Percentiles rank a stretch among this genome's conserved stretches.
Evolutionary conservation across 176 grass and related monocot species (phyloP).

Genomic region (Musa beccarii): DNA sequence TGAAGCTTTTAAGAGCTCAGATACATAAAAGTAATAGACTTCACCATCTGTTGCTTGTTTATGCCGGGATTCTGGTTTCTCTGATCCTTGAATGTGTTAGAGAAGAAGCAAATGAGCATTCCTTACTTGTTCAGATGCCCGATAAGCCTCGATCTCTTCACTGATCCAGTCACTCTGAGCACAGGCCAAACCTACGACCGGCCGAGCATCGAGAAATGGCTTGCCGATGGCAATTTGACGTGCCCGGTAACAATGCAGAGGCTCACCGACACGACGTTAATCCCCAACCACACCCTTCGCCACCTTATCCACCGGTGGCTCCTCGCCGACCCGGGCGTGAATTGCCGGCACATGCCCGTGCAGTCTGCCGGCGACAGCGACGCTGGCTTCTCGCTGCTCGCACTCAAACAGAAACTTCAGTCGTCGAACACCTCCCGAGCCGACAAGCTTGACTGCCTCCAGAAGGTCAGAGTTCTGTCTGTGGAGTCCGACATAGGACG

Average conservation of each 20-base stretch:
- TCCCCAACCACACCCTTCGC: slow-evolving; percentile 83
- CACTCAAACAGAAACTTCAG: slow-evolving; percentile 40
- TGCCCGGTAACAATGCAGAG: slow-evolving; percentile 97
- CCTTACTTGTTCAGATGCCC: slow-evolving; percentile 88
- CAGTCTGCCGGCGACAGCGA: neutral
- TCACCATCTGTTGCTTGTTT: neutral
- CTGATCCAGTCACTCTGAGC: slow-evolving; percentile 79
- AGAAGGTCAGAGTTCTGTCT: slow-evolving; percentile 39
- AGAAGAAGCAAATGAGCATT: slow-evolving; percentile 50
- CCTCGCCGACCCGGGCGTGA: slow-evolving; percentile 23
- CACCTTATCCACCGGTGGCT: slow-evolving; percentile 77
- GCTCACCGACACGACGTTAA: slow-evolving; percentile 51
- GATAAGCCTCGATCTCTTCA: slow-evolving; percentile 94
- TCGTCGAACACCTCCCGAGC: slow-evolving; percentile 4
- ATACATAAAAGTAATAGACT: neutral
- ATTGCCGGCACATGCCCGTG: neutral
- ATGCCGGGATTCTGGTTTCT: neutral
- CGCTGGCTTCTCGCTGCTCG: slow-evolving; percentile 38
- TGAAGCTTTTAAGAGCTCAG: neutral
- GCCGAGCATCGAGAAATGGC: slow-evolving; percentile 72
- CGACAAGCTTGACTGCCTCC: slow-evolving; percentile 37
- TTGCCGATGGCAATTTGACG: slow-evolving; percentile 67
- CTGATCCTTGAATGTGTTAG: slow-evolving; percentile 8
- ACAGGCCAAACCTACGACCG: slow-evolving; percentile 97
- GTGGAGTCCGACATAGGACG: slow-evolving; percentile 67